A percentile compares a stretch with the other conserved stretches of the same genome.
These are phyloP conservation scores for Dictyostelium brefeldianum DNA, from an alignment of 78 protist genomes.

Conservation along the genomic window DNA sequence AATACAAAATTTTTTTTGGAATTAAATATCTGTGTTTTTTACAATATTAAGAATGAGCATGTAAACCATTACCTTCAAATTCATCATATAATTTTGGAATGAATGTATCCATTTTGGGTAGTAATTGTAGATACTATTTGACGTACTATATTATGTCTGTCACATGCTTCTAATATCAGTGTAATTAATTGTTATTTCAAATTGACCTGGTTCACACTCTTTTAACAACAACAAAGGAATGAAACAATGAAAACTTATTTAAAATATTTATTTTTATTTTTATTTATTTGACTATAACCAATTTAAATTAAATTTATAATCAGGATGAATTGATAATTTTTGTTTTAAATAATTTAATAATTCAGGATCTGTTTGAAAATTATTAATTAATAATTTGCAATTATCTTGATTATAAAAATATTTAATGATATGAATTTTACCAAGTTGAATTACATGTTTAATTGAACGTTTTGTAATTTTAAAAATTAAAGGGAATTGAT, in stretches of 20 bases:
- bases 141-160: constrained; percentile 34
- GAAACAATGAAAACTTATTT: too few relatives aligned
- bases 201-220: constrained; percentile 61
- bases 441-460: not conserved
- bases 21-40: too few relatives aligned
- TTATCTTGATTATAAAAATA: not conserved
- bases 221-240: too few relatives aligned
- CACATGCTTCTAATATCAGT: constrained; percentile 30
- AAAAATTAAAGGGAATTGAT: not conserved
- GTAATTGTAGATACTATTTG: constrained; percentile 39
- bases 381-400: not conserved
- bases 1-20: too few relatives aligned
- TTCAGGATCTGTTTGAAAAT: not conserved
- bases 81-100: constrained; percentile 20
- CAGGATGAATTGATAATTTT: not conserved
- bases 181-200: constrained; percentile 49
- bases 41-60: too few relatives aligned
- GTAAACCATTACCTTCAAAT: constrained; percentile 30
- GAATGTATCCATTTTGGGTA: constrained; percentile 4
- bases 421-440: constrained; percentile 2
- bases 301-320: constrained; percentile 4
- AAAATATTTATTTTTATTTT: too few relatives aligned
- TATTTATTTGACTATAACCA: too few relatives aligned
- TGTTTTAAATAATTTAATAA: not conserved
- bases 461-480: not conserved